A percentile compares a stretch with the other conserved stretches of the same genome.
These are phyloP conservation scores for Penicillium capsulatum DNA, from an alignment of 2,329 filamentous ascomycete genomes.

Conservation along the genomic window DNA sequence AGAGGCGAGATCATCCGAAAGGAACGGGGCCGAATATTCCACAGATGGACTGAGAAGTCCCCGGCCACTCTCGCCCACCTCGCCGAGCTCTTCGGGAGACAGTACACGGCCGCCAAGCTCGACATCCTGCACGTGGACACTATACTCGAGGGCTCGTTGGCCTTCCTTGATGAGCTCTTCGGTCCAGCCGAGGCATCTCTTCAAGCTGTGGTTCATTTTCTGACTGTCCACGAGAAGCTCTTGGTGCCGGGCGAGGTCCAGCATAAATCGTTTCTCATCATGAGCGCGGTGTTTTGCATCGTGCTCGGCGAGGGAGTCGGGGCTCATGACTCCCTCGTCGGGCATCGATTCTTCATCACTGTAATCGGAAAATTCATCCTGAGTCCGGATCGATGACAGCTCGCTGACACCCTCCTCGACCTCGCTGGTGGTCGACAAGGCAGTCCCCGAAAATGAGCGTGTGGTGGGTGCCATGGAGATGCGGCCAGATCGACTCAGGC, in stretches of 20 bases:
- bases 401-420: constrained; percentile 35
- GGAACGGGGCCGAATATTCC: constrained; percentile 10
- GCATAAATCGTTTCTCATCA: constrained; percentile 77
- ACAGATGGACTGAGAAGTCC: constrained; percentile 33
- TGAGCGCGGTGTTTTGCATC: constrained; percentile 56
- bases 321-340: constrained; percentile 37
- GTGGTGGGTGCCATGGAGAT: constrained; percentile 57
- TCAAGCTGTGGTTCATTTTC: constrained; percentile 92
- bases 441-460: constrained; percentile 44
- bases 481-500: constrained; percentile 76
- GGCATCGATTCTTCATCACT: constrained; percentile 38
- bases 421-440: constrained; percentile 46
- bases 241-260: constrained; percentile 84
- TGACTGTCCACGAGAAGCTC: constrained; percentile 85
- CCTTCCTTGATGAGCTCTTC: constrained; percentile 87
- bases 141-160: constrained; percentile 79
- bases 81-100: constrained; percentile 59
- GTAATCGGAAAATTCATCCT: constrained; percentile 37
- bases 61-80: constrained; percentile 28
- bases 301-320: constrained; percentile 34
- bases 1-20: constrained; percentile 7
- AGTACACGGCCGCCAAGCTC: constrained; percentile 78
- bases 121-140: constrained; percentile 72
- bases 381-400: constrained; percentile 27
- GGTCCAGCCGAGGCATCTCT: constrained; percentile 81